A percentile compares a stretch with the other conserved stretches of the same genome.
phyloP scores from a whole-genome alignment of 805 yeast species.

The Lipomyces kockii region DNA sequence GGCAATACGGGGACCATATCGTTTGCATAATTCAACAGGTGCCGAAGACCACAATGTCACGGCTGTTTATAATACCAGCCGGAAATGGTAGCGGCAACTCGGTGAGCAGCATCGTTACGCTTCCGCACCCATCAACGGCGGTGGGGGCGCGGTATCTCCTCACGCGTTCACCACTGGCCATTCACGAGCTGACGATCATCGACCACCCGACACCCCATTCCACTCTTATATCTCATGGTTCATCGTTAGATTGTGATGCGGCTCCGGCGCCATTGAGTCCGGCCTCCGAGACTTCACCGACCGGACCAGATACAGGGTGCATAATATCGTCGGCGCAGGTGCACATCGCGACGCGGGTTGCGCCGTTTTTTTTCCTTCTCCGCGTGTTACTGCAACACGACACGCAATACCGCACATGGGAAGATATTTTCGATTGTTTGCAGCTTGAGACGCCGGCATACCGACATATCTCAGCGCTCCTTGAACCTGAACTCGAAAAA shows the following conservation, averaged over 20 bases:
- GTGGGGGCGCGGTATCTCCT: conserved; percentile 20
- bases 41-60: conserved; percentile 12
- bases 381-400: conserved; percentile 13
- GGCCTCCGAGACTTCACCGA: background rate
- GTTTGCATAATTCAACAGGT: background rate
- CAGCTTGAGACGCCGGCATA: background rate
- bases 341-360: conserved; percentile 27
- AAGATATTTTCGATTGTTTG: conserved; percentile 25
- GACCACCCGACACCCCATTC: conserved; percentile 20
- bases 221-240: conserved; percentile 1
- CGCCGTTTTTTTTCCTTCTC: conserved; percentile 25
- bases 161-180: conserved; percentile 5
- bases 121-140: conserved; percentile 33
- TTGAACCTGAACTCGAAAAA: conserved; percentile 11
- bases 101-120: conserved; percentile 12
- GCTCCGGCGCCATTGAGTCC: background rate
- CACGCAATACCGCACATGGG: conserved; percentile 30
- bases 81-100: background rate
- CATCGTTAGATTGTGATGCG: background rate
- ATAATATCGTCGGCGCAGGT: conserved; percentile 17
- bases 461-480: conserved; percentile 1
- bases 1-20: no score
- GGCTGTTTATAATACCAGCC: conserved; percentile 8
- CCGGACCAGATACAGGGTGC: conserved; percentile 10
- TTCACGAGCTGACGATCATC: conserved; percentile 15